A percentile compares a stretch with the other conserved stretches of the same genome.
phyloP scores from a whole-genome alignment of 83 land plant species.

The Isoetes engelmannii region DNA sequence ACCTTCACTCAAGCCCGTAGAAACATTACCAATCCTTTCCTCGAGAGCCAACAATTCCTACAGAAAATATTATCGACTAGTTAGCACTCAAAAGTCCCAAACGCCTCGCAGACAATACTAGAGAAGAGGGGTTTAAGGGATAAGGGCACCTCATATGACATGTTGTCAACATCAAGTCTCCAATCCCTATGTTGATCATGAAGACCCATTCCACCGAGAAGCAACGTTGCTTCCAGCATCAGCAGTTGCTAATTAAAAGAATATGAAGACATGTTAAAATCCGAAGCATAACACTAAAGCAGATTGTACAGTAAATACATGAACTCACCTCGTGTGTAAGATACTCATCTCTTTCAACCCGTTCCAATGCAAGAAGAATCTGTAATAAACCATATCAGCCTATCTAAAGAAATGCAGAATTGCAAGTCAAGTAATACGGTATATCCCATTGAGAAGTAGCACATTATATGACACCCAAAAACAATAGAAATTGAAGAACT shows the following conservation, averaged over 20 bases:
- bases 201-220: conserved; percentile 7
- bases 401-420: too few species aligned
- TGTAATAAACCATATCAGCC: not conserved
- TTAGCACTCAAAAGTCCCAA: not conserved
- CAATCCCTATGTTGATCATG: conserved; percentile 15
- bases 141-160: conserved; percentile 13
- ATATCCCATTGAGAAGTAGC: too few species aligned
- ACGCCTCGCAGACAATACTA: not conserved
- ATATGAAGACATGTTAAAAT: too few species aligned
- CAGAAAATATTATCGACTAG: not conserved
- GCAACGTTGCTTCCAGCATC: conserved; percentile 13
- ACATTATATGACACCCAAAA: too few species aligned
- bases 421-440: too few species aligned
- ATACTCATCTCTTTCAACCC: conserved; percentile 34
- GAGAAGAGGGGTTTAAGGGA: not conserved
- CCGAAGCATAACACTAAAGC: too few species aligned
- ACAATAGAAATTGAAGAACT: too few species aligned
- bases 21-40: conserved; percentile 4
- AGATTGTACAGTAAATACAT: too few species aligned
- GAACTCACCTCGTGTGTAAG: conserved; percentile 27
- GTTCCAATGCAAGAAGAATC: conserved; percentile 28
- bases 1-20: conserved; percentile 7
- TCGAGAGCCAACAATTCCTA: conserved; percentile 8
- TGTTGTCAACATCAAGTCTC: conserved; percentile 15
- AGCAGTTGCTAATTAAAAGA: conserved; percentile 9